Evolutionary conservation across 306 rosid genomes (phyloP).

Genomic region (Casuarina cunninghamiana): DNA sequence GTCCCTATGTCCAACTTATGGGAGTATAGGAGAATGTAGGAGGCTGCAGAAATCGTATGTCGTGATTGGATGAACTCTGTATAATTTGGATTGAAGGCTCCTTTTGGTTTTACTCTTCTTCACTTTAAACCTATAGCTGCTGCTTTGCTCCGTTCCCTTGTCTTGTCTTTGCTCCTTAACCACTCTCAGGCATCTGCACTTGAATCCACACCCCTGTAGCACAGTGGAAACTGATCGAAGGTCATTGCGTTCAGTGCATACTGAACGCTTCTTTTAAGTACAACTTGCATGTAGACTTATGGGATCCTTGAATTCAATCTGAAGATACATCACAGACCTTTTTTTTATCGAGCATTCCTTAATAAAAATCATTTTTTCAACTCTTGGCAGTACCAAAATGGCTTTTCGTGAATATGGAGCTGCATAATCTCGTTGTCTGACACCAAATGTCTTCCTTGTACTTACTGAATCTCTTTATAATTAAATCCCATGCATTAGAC

Average conservation of each 20-base stretch:
- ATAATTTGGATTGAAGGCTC: not conserved
- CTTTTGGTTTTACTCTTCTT: not conserved
- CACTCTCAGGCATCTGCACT: not conserved
- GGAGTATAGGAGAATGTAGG: too few species aligned
- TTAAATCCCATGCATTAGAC: not conserved
- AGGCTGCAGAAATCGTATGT: not conserved
- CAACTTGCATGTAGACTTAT: slow-evolving; percentile 14
- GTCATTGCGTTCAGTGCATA: slow-evolving; percentile 16
- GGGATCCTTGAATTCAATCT: not conserved
- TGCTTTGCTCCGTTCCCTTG: not conserved
- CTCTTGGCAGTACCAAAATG: slow-evolving; percentile 10
- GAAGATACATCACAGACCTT: not conserved
- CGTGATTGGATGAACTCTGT: too few species aligned
- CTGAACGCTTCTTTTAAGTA: slow-evolving; percentile 8
- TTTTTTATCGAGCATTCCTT: slow-evolving; percentile 12
- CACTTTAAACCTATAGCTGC: not conserved
- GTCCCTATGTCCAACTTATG: not conserved
- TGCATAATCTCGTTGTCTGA: not conserved
- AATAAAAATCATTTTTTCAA: not conserved
- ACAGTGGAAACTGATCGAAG: slow-evolving; percentile 11
- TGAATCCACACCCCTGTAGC: not conserved
- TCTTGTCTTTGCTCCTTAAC: not conserved
- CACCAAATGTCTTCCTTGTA: not conserved
- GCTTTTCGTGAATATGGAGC: slow-evolving; percentile 7
- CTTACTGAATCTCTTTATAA: not conserved